phyloP scores from a whole-genome alignment of 306 rosid species.

The Castanea mollissima region DNA sequence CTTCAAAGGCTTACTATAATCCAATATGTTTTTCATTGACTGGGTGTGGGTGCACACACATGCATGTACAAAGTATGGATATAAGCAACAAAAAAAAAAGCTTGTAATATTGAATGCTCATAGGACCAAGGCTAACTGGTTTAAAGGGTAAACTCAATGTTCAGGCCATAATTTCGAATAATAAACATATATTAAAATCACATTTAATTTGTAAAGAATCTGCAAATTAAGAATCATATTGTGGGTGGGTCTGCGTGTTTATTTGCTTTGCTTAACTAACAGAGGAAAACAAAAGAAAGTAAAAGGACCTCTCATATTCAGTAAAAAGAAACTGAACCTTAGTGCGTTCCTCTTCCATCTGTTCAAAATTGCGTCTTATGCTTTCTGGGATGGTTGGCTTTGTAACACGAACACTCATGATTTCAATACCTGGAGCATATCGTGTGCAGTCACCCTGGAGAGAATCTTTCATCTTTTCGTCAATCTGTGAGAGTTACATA shows the following conservation, averaged over 20 bases:
- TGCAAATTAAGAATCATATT: not conserved
- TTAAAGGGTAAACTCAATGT: not conserved
- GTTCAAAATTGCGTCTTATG: constrained; percentile 71
- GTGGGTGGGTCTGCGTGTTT: not conserved
- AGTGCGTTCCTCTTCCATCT: constrained; percentile 97
- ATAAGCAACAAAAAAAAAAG: too few species aligned
- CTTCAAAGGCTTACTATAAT: too few species aligned
- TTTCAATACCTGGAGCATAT: constrained; percentile 94
- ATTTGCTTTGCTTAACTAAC: too few species aligned
- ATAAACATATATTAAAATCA: not conserved
- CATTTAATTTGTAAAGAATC: too few species aligned
- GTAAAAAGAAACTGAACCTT: constrained; percentile 56
- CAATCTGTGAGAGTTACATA: constrained; percentile 61
- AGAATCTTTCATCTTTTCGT: constrained; percentile 93
- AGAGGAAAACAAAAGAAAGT: not conserved
- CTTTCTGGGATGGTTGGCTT: constrained; percentile 85
- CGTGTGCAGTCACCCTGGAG: constrained; percentile 91
- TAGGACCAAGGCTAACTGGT: too few species aligned
- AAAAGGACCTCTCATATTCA: not conserved
- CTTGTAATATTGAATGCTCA: too few species aligned
- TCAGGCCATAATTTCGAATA: not conserved
- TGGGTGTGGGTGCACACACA: too few species aligned
- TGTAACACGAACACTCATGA: constrained; percentile 83
- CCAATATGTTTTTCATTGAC: too few species aligned
- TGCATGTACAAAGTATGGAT: too few species aligned